Evolutionary conservation across 78 protist genomes (phyloP), one percentile per base, ranked within the genome.

Genomic region (Dictyostelium firmibasis): DNA sequence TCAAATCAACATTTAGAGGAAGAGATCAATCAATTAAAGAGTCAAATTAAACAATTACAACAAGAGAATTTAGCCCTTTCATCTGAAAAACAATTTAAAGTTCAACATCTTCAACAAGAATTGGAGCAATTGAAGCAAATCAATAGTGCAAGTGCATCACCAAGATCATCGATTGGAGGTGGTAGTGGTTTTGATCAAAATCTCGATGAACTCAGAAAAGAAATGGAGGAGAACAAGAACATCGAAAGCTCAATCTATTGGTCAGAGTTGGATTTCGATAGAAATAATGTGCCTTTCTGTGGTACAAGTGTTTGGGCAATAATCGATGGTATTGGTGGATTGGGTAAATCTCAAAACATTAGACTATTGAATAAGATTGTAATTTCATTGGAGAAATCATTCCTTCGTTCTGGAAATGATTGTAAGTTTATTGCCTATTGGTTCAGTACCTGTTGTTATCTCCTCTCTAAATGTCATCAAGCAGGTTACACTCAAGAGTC

Each of bases 391-490:
- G 92, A 85, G 18, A 89, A 81, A 44, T 64, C 69, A 77, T 78
- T 87, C 41, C 8, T 78, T 6, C 82, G 94, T 79, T 89, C 94
- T 14, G 94, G 94, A 9, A 38, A 23, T 81, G 94, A 89, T 67
- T 89, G 94, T 81, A 89, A 89, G 81, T 74, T 89, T 18, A 89
- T 89, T 50, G 33, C 83, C 53, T 89, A 89, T 70, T 89, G 94
- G 94, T 89, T 89, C 10, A 64, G 87, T 25, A 89, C 94, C 6
- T 81, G 82, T 44, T 76, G 53, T 47, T 50, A 81, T 89, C 20
- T 89, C 31, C 43, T 89, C 23, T 85, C 82, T 2, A 89, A 89
- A 38, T 10, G 82, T 76, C 86, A 89, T n/a, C 94, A 89, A 81
- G 38, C 36, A 44, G 94, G 86, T 1, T 47, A 79, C 10, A 81